Base-by-base conservation (phyloP, 768 basidiomycete genomes). In the Daedaleopsis sinensis region DNA sequence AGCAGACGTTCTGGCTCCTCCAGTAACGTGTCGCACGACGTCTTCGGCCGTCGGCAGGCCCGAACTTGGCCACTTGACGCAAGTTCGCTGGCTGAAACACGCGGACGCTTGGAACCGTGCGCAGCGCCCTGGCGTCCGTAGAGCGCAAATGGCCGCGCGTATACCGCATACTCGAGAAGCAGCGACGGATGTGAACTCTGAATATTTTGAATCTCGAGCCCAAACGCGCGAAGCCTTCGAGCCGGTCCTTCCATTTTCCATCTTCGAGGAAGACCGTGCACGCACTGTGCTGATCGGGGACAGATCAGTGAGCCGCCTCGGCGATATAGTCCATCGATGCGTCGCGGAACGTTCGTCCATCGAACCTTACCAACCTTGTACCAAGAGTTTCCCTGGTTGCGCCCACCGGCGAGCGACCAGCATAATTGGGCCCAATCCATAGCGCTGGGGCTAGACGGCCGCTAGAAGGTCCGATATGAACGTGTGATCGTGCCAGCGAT, bases 391-490 rank as follows among this genome's bases (percentile, higher is more conserved):
- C 21, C 19, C 47, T 49, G 19, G 19, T 2, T 21, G 23, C 47
- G 47, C 23, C 7, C 51, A 13, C 51, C 27, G 18, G 24, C 5
- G 15, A 11, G 18, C n/a, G 52, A 48, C 18, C 48, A 18, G 27
- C 43, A 55, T 52, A 56, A 61, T 61, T 55, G 60, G 32, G 16
- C 32, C 32, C 32, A 50, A 61, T 61, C 60, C 51, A 58, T 52
- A 56, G 23, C 52, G 52, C 52, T 62, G 56, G 61, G 55, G 57
- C 23, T 49, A 53, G 36, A n/a, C 55, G 52, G 55, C 55, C 50
- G 46, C 48, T 51, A 63, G 23, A 64, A 64, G 62, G 56, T 64
- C 62, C 62, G 62, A 64, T 38, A 64, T 64, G 58, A 64, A 64
- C 52, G 36, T 35, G 21, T 32, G 39, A 21, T 39, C 23, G 19